phyloP scores from a whole-genome alignment of 257 asterid species.

The Agastache rugosa region DNA sequence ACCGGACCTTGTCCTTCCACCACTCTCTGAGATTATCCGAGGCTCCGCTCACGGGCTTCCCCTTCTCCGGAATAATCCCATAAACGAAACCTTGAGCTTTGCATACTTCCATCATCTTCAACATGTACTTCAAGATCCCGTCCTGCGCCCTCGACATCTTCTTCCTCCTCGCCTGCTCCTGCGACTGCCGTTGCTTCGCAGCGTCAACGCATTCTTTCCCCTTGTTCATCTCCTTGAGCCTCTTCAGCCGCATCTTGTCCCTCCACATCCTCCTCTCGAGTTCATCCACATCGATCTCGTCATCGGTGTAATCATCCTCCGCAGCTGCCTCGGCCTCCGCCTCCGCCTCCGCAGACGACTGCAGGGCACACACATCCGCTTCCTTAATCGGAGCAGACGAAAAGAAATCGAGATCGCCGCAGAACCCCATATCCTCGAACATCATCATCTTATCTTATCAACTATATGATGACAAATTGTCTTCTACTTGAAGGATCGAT shows the following conservation, averaged over 20 bases:
- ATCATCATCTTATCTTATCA: conserved; percentile 48
- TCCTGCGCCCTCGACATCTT: conserved; percentile 75
- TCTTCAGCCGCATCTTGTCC: conserved; percentile 59
- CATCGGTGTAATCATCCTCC: conserved; percentile 65
- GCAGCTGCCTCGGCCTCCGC: conserved; percentile 44
- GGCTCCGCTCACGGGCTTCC: conserved; percentile 68
- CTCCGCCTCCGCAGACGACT: not conserved
- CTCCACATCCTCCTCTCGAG: conserved; percentile 71
- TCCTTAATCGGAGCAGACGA: conserved; percentile 52
- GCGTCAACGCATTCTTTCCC: conserved; percentile 52
- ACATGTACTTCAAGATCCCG: conserved; percentile 66
- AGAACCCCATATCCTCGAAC: conserved; percentile 60
- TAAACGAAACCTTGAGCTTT: conserved; percentile 70
- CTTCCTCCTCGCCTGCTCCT: conserved; percentile 70
- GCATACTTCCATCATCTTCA: conserved; percentile 75
- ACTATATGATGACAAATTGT: not conserved
- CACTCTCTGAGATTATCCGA: conserved; percentile 68
- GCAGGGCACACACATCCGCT: conserved; percentile 36
- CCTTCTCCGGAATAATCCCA: conserved; percentile 66
- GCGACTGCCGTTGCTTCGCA: conserved; percentile 62
- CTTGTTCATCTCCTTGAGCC: conserved; percentile 55
- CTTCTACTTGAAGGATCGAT: conserved; percentile 8
- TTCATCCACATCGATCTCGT: conserved; percentile 65
- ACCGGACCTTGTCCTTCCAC: conserved; percentile 75
- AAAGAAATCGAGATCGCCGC: conserved; percentile 64